These are phyloP conservation scores for Ceratopteris richardii DNA, from an alignment of 75 land plant genomes.

Conservation along the genomic window DNA sequence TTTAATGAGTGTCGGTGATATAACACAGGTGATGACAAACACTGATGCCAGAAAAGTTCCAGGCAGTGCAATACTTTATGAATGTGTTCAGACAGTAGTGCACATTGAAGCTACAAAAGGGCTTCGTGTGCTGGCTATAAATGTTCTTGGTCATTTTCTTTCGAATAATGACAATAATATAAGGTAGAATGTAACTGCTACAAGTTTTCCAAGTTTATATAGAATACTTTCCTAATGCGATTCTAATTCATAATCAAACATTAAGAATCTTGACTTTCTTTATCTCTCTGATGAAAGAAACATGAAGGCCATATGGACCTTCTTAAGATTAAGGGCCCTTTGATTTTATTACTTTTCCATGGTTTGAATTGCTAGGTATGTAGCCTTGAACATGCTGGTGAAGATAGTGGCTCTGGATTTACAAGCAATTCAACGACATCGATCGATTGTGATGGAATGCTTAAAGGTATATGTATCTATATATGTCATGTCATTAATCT, in stretches of 20 bases:
- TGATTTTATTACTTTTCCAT: too few species aligned
- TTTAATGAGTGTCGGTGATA: too few species aligned
- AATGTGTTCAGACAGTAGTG: constrained; percentile 5
- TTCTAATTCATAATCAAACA: too few species aligned
- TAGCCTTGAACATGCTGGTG: constrained; percentile 3
- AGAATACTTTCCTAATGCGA: too few species aligned
- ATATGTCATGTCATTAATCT: too few species aligned
- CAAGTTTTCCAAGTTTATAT: too few species aligned
- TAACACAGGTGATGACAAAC: background rate
- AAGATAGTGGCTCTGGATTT: background rate
- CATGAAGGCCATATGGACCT: too few species aligned
- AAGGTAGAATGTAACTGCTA: constrained; percentile 1
- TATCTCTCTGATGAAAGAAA: too few species aligned
- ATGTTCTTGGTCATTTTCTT: background rate
- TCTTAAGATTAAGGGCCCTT: too few species aligned
- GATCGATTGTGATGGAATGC: background rate
- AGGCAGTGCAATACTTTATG: constrained; percentile 8
- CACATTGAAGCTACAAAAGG: background rate
- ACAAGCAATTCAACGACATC: constrained; percentile 1
- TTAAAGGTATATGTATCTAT: background rate
- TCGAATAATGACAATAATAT: constrained; percentile 1
- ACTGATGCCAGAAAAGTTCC: constrained; percentile 3
- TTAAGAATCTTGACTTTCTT: too few species aligned
- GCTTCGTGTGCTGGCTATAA: background rate
- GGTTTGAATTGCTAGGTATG: too few species aligned